phyloP scores from a whole-genome alignment of 1,284 basidiomycete species.

The Chalciporus sp. region DNA sequence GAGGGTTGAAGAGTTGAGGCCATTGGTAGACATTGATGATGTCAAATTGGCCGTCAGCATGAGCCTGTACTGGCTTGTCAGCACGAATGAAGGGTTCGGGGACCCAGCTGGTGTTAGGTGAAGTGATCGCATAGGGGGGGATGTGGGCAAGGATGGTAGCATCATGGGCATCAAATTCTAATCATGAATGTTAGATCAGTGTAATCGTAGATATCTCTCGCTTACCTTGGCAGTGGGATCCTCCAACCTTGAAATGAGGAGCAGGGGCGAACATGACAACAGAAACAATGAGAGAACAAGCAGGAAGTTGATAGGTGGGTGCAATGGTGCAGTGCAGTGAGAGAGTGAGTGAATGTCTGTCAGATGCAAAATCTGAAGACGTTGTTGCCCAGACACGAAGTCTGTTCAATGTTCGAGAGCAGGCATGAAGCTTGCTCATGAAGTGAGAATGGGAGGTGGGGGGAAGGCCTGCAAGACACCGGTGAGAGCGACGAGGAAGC shows the following conservation, averaged over 20 bases:
- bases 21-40: background rate
- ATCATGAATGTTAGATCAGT: background rate
- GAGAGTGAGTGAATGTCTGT: too few relatives aligned
- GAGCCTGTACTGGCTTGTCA: background rate
- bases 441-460: too few relatives aligned
- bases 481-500: too few relatives aligned
- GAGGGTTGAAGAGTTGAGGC: background rate
- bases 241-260: background rate
- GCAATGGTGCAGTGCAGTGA: too few relatives aligned
- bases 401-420: too few relatives aligned
- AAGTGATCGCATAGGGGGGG: background rate
- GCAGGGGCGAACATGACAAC: too few relatives aligned
- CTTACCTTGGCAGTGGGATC: background rate
- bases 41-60: background rate
- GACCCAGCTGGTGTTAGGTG: background rate
- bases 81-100: background rate
- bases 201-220: background rate
- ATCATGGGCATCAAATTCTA: background rate
- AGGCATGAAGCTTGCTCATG: too few relatives aligned
- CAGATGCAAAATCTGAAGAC: too few relatives aligned
- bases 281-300: too few relatives aligned
- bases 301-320: too few relatives aligned
- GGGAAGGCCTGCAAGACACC: too few relatives aligned
- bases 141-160: background rate
- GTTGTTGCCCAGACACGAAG: too few relatives aligned